phyloP scores from a whole-genome alignment of 768 basidiomycete species.

The Naganishia kalamii region DNA sequence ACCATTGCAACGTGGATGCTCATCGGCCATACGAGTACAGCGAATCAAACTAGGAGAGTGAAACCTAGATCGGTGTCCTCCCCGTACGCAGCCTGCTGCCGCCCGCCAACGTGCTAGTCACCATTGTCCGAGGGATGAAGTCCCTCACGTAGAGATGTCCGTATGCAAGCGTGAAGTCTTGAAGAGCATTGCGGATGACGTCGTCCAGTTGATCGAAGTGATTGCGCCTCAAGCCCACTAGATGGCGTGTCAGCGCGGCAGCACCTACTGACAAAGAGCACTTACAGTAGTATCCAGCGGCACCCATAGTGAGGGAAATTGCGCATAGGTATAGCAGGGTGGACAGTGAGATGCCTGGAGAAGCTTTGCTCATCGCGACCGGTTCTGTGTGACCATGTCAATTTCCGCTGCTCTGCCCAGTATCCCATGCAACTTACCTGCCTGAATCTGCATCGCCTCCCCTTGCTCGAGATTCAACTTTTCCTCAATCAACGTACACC shows the following conservation, averaged over 20 bases:
- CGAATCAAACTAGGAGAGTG: no score
- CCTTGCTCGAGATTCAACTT: slow-evolving; percentile 4
- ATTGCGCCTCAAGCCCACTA: background rate
- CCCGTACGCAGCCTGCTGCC: background rate
- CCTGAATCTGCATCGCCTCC: background rate
- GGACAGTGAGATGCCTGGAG: background rate
- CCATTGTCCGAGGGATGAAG: background rate
- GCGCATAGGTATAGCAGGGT: background rate
- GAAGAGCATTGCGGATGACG: background rate
- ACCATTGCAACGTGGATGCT: no score
- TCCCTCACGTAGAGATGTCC: background rate
- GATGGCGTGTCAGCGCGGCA: no score
- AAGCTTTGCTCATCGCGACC: background rate
- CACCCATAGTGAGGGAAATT: no score
- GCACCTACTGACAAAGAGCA: no score
- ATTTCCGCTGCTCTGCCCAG: background rate
- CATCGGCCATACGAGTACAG: no score
- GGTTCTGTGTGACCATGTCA: background rate
- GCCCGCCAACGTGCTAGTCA: background rate
- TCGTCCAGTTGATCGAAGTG: background rate
- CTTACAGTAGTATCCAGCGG: no score
- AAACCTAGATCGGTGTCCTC: slow-evolving; percentile 1
- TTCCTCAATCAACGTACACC: slow-evolving; percentile 8
- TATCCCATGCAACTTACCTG: background rate
- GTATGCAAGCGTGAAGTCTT: background rate